These are phyloP conservation scores for Glycine tomentella DNA, from an alignment of 306 rosid genomes.

Conservation along the genomic window DNA sequence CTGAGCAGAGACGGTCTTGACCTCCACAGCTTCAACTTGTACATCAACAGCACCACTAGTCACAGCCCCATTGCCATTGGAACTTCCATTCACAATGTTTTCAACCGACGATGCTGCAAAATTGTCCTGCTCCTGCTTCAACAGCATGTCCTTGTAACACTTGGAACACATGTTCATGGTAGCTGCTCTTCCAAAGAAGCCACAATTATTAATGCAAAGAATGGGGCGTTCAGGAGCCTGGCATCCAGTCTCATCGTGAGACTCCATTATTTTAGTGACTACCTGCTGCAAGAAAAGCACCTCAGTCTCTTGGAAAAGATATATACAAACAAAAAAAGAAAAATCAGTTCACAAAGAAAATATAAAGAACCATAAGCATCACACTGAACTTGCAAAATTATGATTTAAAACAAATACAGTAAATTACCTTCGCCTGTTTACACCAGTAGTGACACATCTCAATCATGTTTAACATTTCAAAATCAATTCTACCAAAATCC, in stretches of 20 bases:
- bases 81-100: conserved; percentile 64
- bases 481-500: not conserved
- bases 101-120: conserved; percentile 71
- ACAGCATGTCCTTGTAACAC: conserved; percentile 77
- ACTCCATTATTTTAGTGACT: conserved; percentile 62
- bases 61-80: conserved; percentile 51
- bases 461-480: not conserved
- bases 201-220: conserved; percentile 79
- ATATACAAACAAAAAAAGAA: not conserved
- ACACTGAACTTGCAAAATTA: conserved; percentile 16
- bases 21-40: conserved; percentile 52
- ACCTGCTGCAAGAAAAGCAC: conserved; percentile 54
- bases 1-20: conserved; percentile 43
- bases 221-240: conserved; percentile 76
- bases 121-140: conserved; percentile 77
- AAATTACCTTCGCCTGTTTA: not conserved
- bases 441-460: not conserved
- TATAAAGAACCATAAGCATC: not conserved
- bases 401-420: too few species aligned
- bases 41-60: conserved; percentile 46
- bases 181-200: conserved; percentile 80
- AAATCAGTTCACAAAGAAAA: not conserved
- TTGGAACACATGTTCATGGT: conserved; percentile 91
- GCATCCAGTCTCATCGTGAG: conserved; percentile 83
- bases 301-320: conserved; percentile 8